Conservation (phyloP, 78 protist genomes). For the Goniomonas avonlea region DNA sequence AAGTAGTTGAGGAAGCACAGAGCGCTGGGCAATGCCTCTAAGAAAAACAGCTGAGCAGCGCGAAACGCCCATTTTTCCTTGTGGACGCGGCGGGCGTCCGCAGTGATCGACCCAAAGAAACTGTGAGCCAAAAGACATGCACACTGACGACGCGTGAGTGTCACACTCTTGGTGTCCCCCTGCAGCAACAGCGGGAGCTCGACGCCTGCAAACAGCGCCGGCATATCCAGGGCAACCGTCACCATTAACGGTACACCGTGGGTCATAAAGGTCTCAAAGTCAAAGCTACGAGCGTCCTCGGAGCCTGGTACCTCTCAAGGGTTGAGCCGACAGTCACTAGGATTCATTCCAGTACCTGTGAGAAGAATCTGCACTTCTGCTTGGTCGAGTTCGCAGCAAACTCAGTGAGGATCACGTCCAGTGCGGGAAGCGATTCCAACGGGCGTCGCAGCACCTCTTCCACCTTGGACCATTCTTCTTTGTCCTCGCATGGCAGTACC, state of each 20-base stretch:
- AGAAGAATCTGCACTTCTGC: not conserved
- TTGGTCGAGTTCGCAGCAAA: not conserved
- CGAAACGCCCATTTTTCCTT: too few relatives aligned
- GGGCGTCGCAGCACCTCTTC: not conserved
- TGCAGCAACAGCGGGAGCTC: not conserved
- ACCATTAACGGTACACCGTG: not conserved
- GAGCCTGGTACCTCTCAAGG: not conserved
- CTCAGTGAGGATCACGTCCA: not conserved
- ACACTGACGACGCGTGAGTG: slow-evolving; percentile 4
- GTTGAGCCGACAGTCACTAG: too few relatives aligned
- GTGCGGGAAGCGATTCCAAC: not conserved
- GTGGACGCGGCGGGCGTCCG: too few relatives aligned
- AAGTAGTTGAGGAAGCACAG: slow-evolving; percentile 3
- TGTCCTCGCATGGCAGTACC: not conserved
- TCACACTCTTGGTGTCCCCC: not conserved
- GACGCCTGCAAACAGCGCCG: not conserved
- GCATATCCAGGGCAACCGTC: not conserved
- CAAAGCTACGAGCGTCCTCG: not conserved
- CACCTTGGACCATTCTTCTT: not conserved
- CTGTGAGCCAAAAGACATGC: not conserved
- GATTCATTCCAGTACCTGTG: too few relatives aligned
- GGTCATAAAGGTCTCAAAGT: not conserved
- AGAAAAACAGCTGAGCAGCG: too few relatives aligned
- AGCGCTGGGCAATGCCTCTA: too few relatives aligned
- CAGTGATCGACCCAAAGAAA: not conserved